Conservation (phyloP, 140 eudicot genomes). For the Senecio squalidus region DNA sequence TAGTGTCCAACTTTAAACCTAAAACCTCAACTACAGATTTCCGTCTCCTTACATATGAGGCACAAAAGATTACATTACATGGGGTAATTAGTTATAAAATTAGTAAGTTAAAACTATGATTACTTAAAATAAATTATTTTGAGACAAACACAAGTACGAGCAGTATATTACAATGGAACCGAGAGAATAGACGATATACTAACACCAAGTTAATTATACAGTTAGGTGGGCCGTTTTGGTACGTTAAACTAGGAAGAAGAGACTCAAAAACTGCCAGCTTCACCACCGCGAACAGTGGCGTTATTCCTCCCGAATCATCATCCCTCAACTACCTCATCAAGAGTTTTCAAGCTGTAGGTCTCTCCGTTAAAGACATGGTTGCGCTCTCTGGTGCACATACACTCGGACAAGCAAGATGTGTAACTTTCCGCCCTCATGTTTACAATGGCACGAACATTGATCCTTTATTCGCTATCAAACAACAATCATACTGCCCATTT, state of each 20-base stretch:
- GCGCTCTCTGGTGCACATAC: constrained; percentile 65
- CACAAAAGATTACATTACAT: too few relatives aligned
- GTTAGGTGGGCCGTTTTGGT: constrained; percentile 37
- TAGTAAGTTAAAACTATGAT: too few relatives aligned
- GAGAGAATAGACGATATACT: too few relatives aligned
- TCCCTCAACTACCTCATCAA: constrained; percentile 45
- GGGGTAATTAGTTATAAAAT: too few relatives aligned
- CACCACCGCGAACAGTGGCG: constrained; percentile 47
- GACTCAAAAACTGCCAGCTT: constrained; percentile 52
- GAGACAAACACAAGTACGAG: too few relatives aligned
- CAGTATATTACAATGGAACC: too few relatives aligned
- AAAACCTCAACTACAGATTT: too few relatives aligned
- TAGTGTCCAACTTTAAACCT: too few relatives aligned
- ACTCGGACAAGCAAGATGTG: constrained; percentile 58
- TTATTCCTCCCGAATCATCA: constrained; percentile 48
- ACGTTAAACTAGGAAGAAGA: constrained; percentile 43
- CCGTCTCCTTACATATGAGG: too few relatives aligned
- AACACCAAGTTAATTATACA: not conserved
- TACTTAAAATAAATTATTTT: too few relatives aligned
- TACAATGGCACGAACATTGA: constrained; percentile 49
- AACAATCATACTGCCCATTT: constrained; percentile 33
- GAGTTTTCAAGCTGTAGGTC: constrained; percentile 46
- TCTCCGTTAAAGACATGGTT: constrained; percentile 60
- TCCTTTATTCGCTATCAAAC: constrained; percentile 29
- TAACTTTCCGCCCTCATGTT: constrained; percentile 35